A percentile compares a stretch with the other conserved stretches of the same genome.
Evolutionary conservation across 208 protist genomes (phyloP).

Genomic region (Acanthamoeba quina): DNA sequence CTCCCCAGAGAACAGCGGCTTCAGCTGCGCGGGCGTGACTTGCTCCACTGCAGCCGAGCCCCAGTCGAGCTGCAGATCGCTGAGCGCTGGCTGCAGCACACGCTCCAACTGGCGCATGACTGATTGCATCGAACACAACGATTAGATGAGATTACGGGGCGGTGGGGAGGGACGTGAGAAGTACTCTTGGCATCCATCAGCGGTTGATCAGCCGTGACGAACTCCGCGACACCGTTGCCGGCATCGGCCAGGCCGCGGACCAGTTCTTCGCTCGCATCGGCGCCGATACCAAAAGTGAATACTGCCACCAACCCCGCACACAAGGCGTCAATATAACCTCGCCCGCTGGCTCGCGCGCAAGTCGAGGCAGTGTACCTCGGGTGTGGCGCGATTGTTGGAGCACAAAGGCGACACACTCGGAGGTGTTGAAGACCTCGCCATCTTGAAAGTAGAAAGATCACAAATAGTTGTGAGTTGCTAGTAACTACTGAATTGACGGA

Average conservation of each 20-base stretch:
- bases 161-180: not conserved
- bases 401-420: slow-evolving; percentile 62
- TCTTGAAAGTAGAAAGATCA: not conserved
- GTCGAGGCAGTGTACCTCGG: not conserved
- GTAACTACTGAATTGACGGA: too few species aligned
- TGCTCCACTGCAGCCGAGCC: not conserved
- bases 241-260: slow-evolving; percentile 38
- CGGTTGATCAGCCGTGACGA: slow-evolving; percentile 74
- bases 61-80: not conserved
- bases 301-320: not conserved
- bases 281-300: slow-evolving; percentile 73
- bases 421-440: slow-evolving; percentile 44
- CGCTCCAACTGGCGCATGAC: slow-evolving; percentile 17
- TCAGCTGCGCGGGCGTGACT: not conserved
- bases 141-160: not conserved
- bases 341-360: not conserved
- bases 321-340: too few species aligned
- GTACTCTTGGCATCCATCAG: slow-evolving; percentile 35
- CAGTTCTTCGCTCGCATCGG: slow-evolving; percentile 39
- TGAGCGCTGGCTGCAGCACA: not conserved
- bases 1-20: slow-evolving; percentile 14
- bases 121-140: not conserved
- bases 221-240: slow-evolving; percentile 65
- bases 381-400: slow-evolving; percentile 58
- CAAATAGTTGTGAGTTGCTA: not conserved